phyloP scores from a whole-genome alignment of 768 basidiomycete genomes.

The Suillus cothurnatus region DNA sequence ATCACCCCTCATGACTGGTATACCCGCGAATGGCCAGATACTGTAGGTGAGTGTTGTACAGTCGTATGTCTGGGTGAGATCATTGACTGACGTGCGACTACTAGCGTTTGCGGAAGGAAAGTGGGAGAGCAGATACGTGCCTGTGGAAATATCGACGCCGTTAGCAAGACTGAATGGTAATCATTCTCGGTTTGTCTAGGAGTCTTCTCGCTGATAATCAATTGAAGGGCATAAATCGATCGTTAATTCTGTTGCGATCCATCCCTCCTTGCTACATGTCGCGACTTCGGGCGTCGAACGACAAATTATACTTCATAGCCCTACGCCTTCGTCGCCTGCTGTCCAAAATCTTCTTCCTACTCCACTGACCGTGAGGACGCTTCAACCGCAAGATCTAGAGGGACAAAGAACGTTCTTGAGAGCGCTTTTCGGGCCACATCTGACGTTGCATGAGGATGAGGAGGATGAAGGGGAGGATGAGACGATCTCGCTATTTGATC shows the following conservation, averaged over 20 bases:
- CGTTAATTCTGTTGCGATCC: constrained; percentile 72
- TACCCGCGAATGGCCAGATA: constrained; percentile 29
- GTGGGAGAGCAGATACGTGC: constrained; percentile 50
- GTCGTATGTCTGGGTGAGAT: constrained; percentile 7
- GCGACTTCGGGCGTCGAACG: constrained; percentile 77
- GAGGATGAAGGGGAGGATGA: constrained; percentile 45
- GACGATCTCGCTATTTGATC: constrained; percentile 71
- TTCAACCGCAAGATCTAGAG: constrained; percentile 38
- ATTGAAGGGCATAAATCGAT: constrained; percentile 70
- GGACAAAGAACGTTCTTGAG: constrained; percentile 42
- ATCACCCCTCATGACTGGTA: constrained; percentile 51
- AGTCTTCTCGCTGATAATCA: constrained; percentile 1
- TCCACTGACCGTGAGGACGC: constrained; percentile 46
- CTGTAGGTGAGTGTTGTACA: constrained; percentile 41
- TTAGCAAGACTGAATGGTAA: constrained; percentile 60
- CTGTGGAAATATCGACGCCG: constrained; percentile 64
- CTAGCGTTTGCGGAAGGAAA: constrained; percentile 50
- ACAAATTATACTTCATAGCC: constrained; percentile 67
- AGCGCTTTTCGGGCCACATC: constrained; percentile 33
- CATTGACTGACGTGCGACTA: constrained; percentile 12
- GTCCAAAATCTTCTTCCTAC: constrained; percentile 47
- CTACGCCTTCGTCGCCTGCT: constrained; percentile 58
- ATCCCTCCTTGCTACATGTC: constrained; percentile 68
- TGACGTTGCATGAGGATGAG: constrained; percentile 32
- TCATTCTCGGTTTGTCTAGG: background rate